Evolutionary conservation across 2,329 filamentous ascomycete species (phyloP).

Genomic region (Emmonsia crescens): DNA sequence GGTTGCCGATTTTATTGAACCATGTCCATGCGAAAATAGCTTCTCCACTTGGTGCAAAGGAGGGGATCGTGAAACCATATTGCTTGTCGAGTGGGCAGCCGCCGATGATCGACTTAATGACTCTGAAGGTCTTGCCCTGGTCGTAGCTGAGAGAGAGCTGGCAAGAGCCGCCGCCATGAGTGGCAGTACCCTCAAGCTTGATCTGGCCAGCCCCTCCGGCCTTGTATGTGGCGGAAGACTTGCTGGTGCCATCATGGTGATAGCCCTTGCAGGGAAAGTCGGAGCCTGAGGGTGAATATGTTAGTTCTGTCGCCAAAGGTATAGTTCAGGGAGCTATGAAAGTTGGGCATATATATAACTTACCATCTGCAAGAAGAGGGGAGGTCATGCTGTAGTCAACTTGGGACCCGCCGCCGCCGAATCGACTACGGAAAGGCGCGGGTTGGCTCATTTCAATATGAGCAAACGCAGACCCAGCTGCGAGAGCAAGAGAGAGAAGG

Average conservation of each 20-base stretch:
- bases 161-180: conserved; percentile 62
- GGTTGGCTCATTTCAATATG: conserved; percentile 50
- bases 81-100: conserved; percentile 42
- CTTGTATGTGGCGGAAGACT: conserved; percentile 49
- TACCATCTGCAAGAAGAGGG: conserved; percentile 44
- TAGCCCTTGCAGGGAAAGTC: conserved; percentile 72
- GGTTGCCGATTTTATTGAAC: conserved; percentile 52
- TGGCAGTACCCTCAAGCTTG: conserved; percentile 51
- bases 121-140: conserved; percentile 57
- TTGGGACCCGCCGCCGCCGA: conserved; percentile 36
- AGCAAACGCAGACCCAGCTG: conserved; percentile 12
- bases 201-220: conserved; percentile 54
- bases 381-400: conserved; percentile 63
- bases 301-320: neutral
- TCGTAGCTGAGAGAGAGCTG: conserved; percentile 68
- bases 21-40: conserved; percentile 66
- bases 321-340: neutral
- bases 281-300: conserved; percentile 32
- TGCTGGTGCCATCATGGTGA: conserved; percentile 39
- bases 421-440: conserved; percentile 42
- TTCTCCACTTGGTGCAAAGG: conserved; percentile 47
- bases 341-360: neutral
- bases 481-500: conserved; percentile 6
- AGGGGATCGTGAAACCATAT: conserved; percentile 57
- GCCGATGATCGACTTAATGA: conserved; percentile 54